These are phyloP conservation scores for Beta corolliflora DNA, from an alignment of 179 eudicot species.

Conservation along the genomic window DNA sequence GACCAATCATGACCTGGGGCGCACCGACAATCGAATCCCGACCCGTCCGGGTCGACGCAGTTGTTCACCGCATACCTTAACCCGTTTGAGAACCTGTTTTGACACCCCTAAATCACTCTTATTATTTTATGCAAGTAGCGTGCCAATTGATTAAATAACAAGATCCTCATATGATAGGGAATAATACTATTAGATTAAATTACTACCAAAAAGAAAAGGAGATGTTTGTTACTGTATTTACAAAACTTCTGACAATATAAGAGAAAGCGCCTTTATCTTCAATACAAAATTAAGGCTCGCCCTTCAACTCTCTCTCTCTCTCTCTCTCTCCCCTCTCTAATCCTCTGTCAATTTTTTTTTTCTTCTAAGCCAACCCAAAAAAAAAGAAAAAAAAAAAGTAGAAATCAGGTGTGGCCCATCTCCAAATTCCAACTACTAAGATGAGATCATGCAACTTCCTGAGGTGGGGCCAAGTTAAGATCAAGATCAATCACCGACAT, in stretches of 20 bases:
- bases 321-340: no score
- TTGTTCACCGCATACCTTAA: no score
- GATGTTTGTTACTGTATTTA: slow-evolving; percentile 28
- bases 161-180: no score
- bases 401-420: neutral
- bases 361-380: neutral
- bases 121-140: no score
- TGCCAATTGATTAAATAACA: no score
- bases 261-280: neutral
- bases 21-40: no score
- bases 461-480: slow-evolving; percentile 36
- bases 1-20: no score
- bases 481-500: slow-evolving; percentile 23
- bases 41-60: no score
- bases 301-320: neutral
- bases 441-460: slow-evolving; percentile 25
- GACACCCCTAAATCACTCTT: no score
- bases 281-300: slow-evolving; percentile 18
- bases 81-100: no score
- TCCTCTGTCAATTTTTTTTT: neutral
- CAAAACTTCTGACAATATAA: slow-evolving; percentile 21
- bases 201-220: neutral
- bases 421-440: neutral
- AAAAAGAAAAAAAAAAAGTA: neutral
- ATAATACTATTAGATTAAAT: neutral